A percentile compares a stretch with the other conserved stretches of the same genome.
Evolutionary conservation across 139 green algal species (phyloP).

Genomic region (Dunaliella sp.): DNA sequence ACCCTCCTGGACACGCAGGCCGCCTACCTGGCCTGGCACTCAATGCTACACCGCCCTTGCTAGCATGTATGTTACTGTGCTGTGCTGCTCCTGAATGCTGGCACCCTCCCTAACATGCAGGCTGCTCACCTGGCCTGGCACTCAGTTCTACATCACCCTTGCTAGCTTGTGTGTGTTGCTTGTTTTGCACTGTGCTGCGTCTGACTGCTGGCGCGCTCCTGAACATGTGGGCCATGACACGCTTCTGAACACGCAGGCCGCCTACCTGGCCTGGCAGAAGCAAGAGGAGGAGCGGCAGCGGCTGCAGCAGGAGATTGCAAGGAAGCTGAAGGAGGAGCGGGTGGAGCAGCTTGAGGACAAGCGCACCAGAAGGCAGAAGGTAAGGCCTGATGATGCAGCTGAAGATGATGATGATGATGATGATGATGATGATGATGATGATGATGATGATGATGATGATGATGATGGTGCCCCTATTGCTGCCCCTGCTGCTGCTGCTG

Average conservation of each 20-base stretch:
- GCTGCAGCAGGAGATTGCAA: constrained; percentile 33
- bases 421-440: too few relatives aligned
- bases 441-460: too few relatives aligned
- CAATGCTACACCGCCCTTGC: too few relatives aligned
- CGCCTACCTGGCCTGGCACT: constrained; percentile 12
- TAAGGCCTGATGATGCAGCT: neutral
- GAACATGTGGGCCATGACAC: constrained; percentile 11
- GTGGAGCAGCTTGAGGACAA: constrained; percentile 21
- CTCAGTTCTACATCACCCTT: too few relatives aligned
- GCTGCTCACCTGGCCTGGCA: constrained; percentile 5
- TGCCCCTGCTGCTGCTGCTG: too few relatives aligned
- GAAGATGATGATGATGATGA: too few relatives aligned
- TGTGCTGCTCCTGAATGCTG: too few relatives aligned
- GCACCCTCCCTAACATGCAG: constrained; percentile 11
- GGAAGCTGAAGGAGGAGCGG: constrained; percentile 26
- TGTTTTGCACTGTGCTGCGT: too few relatives aligned
- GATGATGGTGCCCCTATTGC: too few relatives aligned
- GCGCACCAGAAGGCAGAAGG: neutral
- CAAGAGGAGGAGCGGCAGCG: constrained; percentile 10
- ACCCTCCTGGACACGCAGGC: constrained; percentile 18
- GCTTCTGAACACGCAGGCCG: constrained; percentile 13
- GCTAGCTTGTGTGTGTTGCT: too few relatives aligned
- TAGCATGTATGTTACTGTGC: too few relatives aligned
- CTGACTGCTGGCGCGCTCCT: too few relatives aligned
- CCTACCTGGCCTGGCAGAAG: constrained; percentile 15